phyloP scores from a whole-genome alignment of 176 grass and related monocot genomes.

The Phyllostachys edulis region DNA sequence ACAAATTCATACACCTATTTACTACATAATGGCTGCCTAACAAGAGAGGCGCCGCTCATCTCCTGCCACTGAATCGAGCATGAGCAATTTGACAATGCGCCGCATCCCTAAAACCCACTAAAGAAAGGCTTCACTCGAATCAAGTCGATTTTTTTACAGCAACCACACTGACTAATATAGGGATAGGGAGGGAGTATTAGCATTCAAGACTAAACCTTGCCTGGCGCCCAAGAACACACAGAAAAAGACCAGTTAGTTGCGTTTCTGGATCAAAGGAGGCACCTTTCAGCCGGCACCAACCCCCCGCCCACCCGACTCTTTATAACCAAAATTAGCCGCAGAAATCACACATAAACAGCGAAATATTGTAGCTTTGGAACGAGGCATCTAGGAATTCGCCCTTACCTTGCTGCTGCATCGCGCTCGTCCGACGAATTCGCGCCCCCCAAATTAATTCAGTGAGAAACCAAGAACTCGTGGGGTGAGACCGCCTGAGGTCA shows the following conservation, averaged over 20 bases:
- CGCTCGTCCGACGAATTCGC: background rate
- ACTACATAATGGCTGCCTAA: background rate
- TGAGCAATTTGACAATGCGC: background rate
- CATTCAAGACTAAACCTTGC: background rate
- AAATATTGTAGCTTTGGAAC: slow-evolving; percentile 24
- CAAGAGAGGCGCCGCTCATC: background rate
- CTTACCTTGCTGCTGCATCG: slow-evolving; percentile 57
- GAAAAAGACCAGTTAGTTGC: background rate
- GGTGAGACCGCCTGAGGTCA: background rate
- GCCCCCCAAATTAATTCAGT: slow-evolving; percentile 2
- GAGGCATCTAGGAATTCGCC: background rate
- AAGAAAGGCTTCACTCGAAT: background rate
- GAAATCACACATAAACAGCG: background rate
- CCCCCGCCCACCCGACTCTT: background rate
- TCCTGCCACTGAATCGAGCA: background rate
- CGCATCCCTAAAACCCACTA: background rate
- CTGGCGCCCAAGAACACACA: background rate
- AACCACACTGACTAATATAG: background rate
- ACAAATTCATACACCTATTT: background rate
- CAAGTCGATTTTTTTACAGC: background rate
- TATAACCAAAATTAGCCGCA: background rate
- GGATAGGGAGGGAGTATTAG: background rate
- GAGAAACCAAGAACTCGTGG: background rate
- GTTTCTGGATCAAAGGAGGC: background rate
- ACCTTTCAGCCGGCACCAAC: background rate